Evolutionary conservation across 129 eudicot species (phyloP).

Genomic region (Erigeron canadensis): DNA sequence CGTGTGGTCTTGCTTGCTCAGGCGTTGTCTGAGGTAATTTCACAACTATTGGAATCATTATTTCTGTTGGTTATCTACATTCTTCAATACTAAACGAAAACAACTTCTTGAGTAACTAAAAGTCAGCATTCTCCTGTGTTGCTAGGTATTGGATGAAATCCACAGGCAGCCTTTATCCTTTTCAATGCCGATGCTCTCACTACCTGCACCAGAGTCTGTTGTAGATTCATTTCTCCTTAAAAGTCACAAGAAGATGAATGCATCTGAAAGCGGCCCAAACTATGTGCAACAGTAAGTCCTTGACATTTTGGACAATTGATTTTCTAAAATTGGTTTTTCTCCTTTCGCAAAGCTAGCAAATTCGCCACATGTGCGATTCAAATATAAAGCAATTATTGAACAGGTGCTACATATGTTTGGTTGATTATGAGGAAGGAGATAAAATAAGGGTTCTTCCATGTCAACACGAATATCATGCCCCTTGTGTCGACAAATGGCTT

Average conservation of each 20-base stretch:
- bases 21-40: slow-evolving; percentile 82
- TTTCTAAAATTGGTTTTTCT: not conserved
- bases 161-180: slow-evolving; percentile 71
- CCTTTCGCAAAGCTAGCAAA: slow-evolving; percentile 1
- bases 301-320: not conserved
- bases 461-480: slow-evolving; percentile 60
- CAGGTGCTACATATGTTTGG: slow-evolving; percentile 74
- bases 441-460: slow-evolving; percentile 69
- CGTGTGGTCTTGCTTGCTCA: slow-evolving; percentile 79
- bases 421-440: slow-evolving; percentile 75
- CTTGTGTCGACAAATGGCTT: slow-evolving; percentile 76
- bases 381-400: slow-evolving; percentile 2
- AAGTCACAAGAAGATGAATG: slow-evolving; percentile 49
- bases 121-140: not conserved
- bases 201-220: slow-evolving; percentile 79
- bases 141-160: slow-evolving; percentile 85
- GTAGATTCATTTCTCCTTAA: slow-evolving; percentile 74
- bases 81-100: not conserved
- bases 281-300: slow-evolving; percentile 80
- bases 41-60: not conserved
- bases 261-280: slow-evolving; percentile 40
- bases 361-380: slow-evolving; percentile 9
- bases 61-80: not conserved
- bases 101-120: not conserved
- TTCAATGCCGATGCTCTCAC: slow-evolving; percentile 61